phyloP scores from a whole-genome alignment of 2,329 filamentous ascomycete genomes.

The Colletotrichum tofieldiae region DNA sequence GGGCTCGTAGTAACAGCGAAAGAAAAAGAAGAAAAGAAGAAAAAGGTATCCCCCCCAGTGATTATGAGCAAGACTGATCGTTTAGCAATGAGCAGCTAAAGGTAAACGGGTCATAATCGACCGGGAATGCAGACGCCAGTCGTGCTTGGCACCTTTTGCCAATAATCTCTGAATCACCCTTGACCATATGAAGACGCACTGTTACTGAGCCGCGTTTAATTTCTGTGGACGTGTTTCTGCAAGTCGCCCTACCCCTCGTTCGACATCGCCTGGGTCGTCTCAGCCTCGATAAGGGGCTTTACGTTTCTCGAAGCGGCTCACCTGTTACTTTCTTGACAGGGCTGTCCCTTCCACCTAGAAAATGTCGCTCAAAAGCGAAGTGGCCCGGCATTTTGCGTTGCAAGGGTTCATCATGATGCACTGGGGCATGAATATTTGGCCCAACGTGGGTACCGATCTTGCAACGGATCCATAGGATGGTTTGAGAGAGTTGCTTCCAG shows the following conservation, averaged over 20 bases:
- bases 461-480: not conserved
- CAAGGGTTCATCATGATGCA: not conserved
- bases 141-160: not conserved
- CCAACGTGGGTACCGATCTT: not conserved
- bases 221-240: not conserved
- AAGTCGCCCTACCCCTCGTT: not conserved
- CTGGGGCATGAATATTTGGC: not conserved
- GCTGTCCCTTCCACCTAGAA: not conserved
- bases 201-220: not conserved
- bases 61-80: slow-evolving; percentile 2
- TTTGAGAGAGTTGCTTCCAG: not conserved
- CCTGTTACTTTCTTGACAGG: not conserved
- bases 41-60: slow-evolving; percentile 2
- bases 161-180: not conserved
- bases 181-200: not conserved
- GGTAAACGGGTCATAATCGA: not conserved
- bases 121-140: not conserved
- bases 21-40: not conserved
- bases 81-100: not conserved
- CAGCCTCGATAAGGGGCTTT: slow-evolving; percentile 2
- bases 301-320: not conserved
- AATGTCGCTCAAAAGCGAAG: not conserved
- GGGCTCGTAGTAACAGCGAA: not conserved
- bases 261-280: not conserved
- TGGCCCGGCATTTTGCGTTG: not conserved